Evolutionary conservation across 345 rosid genomes (phyloP).

Genomic region (Eutrema heterophyllum): DNA sequence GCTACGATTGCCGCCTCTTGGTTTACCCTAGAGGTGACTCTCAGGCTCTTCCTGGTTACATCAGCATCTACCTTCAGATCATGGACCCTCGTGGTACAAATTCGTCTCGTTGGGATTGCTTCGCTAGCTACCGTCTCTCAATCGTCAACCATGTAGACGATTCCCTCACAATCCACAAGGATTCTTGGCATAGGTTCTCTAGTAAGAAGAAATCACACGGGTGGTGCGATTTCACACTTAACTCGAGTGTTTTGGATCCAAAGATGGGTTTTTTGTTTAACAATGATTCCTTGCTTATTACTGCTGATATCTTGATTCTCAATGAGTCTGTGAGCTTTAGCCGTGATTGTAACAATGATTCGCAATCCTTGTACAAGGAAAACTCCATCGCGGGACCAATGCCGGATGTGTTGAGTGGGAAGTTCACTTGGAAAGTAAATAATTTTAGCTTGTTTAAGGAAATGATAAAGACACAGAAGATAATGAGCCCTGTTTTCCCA

Average conservation of each 20-base stretch:
- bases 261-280: slow-evolving; percentile 71
- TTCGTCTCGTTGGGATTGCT: slow-evolving; percentile 94
- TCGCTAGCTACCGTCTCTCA: slow-evolving; percentile 91
- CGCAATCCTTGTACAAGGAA: slow-evolving; percentile 37
- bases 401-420: slow-evolving; percentile 86
- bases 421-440: slow-evolving; percentile 96
- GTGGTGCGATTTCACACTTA: slow-evolving; percentile 97
- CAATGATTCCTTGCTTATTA: slow-evolving; percentile 66
- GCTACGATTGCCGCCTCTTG: slow-evolving; percentile 90
- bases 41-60: slow-evolving; percentile 91
- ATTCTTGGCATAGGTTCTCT: slow-evolving; percentile 98
- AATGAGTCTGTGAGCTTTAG: slow-evolving; percentile 80
- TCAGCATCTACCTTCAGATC: slow-evolving; percentile 90
- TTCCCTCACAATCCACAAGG: slow-evolving; percentile 85
- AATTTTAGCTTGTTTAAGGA: slow-evolving; percentile 94
- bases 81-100: slow-evolving; percentile 91
- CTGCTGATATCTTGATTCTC: slow-evolving; percentile 85
- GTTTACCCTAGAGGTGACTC: slow-evolving; percentile 98
- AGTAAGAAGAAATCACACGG: slow-evolving; percentile 98
- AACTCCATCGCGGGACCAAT: slow-evolving; percentile 58
- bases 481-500: slow-evolving; percentile 96
- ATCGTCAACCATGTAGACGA: slow-evolving; percentile 73
- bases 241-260: slow-evolving; percentile 74
- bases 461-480: slow-evolving; percentile 96
- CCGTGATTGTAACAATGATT: slow-evolving; percentile 73